phyloP scores from a whole-genome alignment of 2,329 filamentous ascomycete genomes.

The Verticillium dahliae region DNA sequence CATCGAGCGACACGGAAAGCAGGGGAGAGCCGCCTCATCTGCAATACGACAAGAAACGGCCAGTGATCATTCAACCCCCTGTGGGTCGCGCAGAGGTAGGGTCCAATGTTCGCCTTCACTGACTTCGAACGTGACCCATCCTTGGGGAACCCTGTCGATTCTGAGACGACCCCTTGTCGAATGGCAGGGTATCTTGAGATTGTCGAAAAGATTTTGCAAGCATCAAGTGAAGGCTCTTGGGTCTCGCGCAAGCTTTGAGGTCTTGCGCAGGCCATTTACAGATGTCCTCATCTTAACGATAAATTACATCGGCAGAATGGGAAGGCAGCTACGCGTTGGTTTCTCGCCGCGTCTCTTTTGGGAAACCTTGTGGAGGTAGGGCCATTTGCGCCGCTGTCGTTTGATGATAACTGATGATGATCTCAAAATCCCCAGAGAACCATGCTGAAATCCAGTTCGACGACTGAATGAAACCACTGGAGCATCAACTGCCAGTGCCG shows the following conservation, averaged over 20 bases:
- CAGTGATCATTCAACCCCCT: constrained; percentile 18
- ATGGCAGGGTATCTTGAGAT: constrained; percentile 4
- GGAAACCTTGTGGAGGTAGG: not conserved
- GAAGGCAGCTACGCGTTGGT: not conserved
- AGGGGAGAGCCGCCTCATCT: not conserved
- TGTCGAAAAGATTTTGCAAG: not conserved
- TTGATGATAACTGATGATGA: too few relatives aligned
- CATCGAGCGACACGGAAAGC: not conserved
- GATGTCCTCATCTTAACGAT: not conserved
- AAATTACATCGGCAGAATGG: not conserved
- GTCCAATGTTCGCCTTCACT: not conserved
- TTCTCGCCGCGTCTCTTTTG: not conserved
- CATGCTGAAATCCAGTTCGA: too few relatives aligned
- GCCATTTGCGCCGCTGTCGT: too few relatives aligned
- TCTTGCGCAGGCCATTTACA: not conserved
- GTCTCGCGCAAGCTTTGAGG: not conserved
- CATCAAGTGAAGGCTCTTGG: not conserved
- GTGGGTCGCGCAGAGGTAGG: constrained; percentile 16
- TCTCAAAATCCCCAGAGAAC: too few relatives aligned
- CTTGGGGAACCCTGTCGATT: constrained; percentile 24
- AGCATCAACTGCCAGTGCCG: not conserved
- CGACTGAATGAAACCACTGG: too few relatives aligned
- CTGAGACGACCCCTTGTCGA: constrained; percentile 25
- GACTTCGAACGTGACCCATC: constrained; percentile 3
- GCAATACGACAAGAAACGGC: constrained; percentile 13